Evolutionary conservation across 2,329 filamentous ascomycete genomes (phyloP), one percentile per base, ranked within the genome.

Genomic region (Tolypocladium pustulatum): DNA sequence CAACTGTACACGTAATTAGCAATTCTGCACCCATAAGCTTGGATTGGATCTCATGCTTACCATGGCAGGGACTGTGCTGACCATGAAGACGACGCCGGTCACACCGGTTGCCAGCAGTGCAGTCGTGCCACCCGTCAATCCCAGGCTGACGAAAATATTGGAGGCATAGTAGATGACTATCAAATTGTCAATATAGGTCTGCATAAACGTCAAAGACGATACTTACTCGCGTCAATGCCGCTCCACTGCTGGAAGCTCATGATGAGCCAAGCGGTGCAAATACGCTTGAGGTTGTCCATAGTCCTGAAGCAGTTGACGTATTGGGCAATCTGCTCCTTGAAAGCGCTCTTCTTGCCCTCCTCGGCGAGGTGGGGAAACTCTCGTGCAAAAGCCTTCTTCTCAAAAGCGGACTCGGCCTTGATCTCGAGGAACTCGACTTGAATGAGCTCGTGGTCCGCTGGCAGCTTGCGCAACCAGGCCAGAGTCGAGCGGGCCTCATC

Each of bases 361-460:
- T 73, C 72, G 4, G 74, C 73, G 8, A 76, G 63, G 34, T 75
- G 72, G 1, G 78, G 78, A 58, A 79, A 80, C 30, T 85, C 78
- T 61, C 88, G 85, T 0, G 82, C 81, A 12, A 87, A 78, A 0
- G 83, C 84, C 38, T 84, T 81, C 72, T 90, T 89, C 71, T 93
- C 89, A 65, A 93, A 93, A 34, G 89, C 71, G 0, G 83, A 85
- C 69, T 91, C 87, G 0, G 89, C 88, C 71, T 90, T 90, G 74
- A 93, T 92, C 69, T 93, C 89, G n/a, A 90, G 80, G 66, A 87
- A 91, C 66, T 93, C 89, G 3, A 90, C 76, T 63, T 88, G 82
- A 38, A 93, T 80, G 0, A 88, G 78, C 55, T 89, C 84, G 65
- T 90, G 79, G 61, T 87, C 81, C 17, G 75, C 67, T 0, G 82